These are phyloP conservation scores for Vitis hybrid DNA, from an alignment of 177 flowering plant species.

Conservation along the genomic window DNA sequence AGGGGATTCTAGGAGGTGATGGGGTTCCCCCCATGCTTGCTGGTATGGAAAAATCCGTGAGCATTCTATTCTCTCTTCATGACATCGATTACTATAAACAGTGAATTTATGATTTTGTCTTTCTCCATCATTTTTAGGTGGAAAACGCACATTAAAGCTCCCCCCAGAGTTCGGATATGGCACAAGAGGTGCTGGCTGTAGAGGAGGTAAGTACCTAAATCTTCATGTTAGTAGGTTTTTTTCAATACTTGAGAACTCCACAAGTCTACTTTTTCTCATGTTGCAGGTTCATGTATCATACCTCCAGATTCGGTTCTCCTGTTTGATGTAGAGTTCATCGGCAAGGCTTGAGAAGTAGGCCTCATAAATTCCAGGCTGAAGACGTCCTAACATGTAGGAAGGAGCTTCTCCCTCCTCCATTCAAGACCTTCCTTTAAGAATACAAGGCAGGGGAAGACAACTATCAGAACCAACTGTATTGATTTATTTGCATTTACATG, in stretches of 20 bases:
- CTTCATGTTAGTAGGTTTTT: not conserved
- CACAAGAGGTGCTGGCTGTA: slow-evolving; percentile 86
- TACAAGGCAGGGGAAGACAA: too few species aligned
- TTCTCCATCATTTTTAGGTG: slow-evolving; percentile 38
- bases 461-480: too few species aligned
- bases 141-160: slow-evolving; percentile 72
- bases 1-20: slow-evolving; percentile 82
- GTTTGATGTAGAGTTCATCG: slow-evolving; percentile 89
- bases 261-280: not conserved
- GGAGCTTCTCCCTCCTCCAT: too few species aligned
- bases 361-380: too few species aligned
- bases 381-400: too few species aligned
- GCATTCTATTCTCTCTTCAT: not conserved
- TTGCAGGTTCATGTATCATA: slow-evolving; percentile 80
- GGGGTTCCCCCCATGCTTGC: slow-evolving; percentile 92
- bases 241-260: too few species aligned
- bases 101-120: not conserved
- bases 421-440: too few species aligned
- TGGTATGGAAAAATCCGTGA: slow-evolving; percentile 34
- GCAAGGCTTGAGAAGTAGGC: too few species aligned
- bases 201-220: slow-evolving; percentile 53
- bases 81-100: not conserved
- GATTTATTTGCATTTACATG: too few species aligned
- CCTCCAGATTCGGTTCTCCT: slow-evolving; percentile 86
- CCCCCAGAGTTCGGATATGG: slow-evolving; percentile 91